phyloP scores from a whole-genome alignment of 352 stramenopile genomes.

The Globisporangium acanthophoron region DNA sequence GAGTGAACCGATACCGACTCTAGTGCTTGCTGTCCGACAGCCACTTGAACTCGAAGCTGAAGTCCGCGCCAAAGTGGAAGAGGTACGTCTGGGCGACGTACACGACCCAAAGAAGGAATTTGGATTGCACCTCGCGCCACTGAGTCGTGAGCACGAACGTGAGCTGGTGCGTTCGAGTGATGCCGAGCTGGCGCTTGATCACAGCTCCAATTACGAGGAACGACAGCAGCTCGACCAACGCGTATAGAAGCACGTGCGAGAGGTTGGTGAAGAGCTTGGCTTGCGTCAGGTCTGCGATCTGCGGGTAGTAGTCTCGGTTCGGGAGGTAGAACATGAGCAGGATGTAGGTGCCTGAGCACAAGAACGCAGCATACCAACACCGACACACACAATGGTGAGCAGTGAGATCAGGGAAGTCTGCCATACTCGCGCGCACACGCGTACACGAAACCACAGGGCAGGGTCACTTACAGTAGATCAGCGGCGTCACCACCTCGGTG shows the following conservation, averaged over 20 bases:
- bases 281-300: slow-evolving; percentile 18
- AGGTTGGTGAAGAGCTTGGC: slow-evolving; percentile 13
- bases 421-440: neutral
- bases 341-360: slow-evolving; percentile 20
- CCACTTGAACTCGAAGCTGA: too few relatives aligned
- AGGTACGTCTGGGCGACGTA: slow-evolving; percentile 21
- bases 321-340: slow-evolving; percentile 25
- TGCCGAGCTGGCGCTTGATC: slow-evolving; percentile 16
- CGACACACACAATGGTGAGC: too few relatives aligned
- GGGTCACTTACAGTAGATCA: slow-evolving; percentile 13
- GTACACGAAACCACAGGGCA: neutral
- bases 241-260: slow-evolving; percentile 24
- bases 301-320: slow-evolving; percentile 26
- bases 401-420: neutral
- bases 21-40: too few relatives aligned
- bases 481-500: slow-evolving; percentile 13
- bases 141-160: slow-evolving; percentile 35
- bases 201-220: slow-evolving; percentile 16
- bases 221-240: slow-evolving; percentile 8
- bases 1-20: too few relatives aligned
- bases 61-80: too few relatives aligned
- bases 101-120: slow-evolving; percentile 39
- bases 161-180: slow-evolving; percentile 28
- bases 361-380: neutral
- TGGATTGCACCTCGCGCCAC: slow-evolving; percentile 28